Conservation (phyloP, 176 grass and related monocot genomes). For the Musa itinerans region DNA sequence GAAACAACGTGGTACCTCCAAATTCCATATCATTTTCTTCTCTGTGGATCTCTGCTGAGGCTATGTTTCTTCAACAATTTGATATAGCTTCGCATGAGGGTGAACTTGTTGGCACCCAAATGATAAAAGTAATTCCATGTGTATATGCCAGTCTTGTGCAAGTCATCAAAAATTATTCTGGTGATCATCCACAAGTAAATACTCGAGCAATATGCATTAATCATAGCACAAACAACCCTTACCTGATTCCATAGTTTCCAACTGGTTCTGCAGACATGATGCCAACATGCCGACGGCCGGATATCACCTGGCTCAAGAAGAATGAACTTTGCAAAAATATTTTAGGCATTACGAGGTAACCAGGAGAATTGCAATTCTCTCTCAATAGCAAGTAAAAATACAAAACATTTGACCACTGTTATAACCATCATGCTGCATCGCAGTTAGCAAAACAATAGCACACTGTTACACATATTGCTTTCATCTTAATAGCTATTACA, state of each 20-base stretch:
- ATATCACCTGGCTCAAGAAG: slow-evolving; percentile 51
- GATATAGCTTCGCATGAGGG: slow-evolving; percentile 62
- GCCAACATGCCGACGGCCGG: slow-evolving; percentile 59
- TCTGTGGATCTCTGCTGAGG: slow-evolving; percentile 62
- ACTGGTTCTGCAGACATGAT: slow-evolving; percentile 95
- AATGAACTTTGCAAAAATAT: neutral
- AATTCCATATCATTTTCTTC: slow-evolving; percentile 37
- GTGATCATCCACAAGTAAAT: neutral
- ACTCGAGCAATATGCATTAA: neutral
- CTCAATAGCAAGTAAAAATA: neutral
- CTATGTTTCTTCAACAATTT: slow-evolving; percentile 71
- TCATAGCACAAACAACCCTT: slow-evolving; percentile 8
- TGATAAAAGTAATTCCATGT: slow-evolving; percentile 95
- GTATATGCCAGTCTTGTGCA: slow-evolving; percentile 96
- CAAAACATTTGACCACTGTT: neutral
- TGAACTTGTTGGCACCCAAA: slow-evolving; percentile 68
- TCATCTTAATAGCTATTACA: too few relatives aligned
- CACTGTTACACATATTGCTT: too few relatives aligned
- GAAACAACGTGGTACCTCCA: too few relatives aligned
- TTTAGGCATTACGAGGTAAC: neutral
- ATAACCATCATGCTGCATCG: neutral
- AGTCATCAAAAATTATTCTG: slow-evolving; percentile 86
- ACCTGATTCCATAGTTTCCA: slow-evolving; percentile 89
- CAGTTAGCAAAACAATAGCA: neutral
- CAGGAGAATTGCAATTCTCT: too few relatives aligned